Conservation (phyloP, 805 yeast species). For the Suhomyces pyralidae region DNA sequence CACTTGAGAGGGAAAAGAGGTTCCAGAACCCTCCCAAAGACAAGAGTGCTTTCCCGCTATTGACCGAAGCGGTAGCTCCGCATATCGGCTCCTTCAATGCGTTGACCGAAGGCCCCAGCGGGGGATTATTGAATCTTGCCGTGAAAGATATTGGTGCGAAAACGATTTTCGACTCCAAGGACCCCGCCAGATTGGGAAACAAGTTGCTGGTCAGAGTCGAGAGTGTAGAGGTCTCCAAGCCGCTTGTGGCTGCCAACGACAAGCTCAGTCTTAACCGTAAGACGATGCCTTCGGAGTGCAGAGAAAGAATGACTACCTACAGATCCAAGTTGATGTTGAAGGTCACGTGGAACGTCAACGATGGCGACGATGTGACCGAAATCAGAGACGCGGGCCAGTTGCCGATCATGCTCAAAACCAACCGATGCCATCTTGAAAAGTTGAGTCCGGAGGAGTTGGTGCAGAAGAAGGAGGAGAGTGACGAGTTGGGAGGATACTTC, state of each 20-base stretch:
- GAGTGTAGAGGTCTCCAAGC: conserved; percentile 81
- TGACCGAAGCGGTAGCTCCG: conserved; percentile 88
- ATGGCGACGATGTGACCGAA: conserved; percentile 76
- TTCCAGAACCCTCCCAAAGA: conserved; percentile 89
- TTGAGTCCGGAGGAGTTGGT: conserved; percentile 82
- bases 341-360: conserved; percentile 83
- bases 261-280: conserved; percentile 73
- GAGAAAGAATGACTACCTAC: conserved; percentile 86
- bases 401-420: conserved; percentile 88
- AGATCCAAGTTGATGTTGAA: conserved; percentile 75
- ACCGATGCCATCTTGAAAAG: conserved; percentile 86
- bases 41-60: conserved; percentile 73
- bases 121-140: conserved; percentile 81
- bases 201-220: conserved; percentile 83
- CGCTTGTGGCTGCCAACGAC: conserved; percentile 68
- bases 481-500: conserved; percentile 96
- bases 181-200: conserved; percentile 72
- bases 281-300: conserved; percentile 74
- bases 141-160: conserved; percentile 86
- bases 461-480: conserved; percentile 79
- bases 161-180: conserved; percentile 79
- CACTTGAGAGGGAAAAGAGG: conserved; percentile 83
- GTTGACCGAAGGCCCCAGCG: conserved; percentile 80
- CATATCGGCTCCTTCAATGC: conserved; percentile 97
- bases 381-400: conserved; percentile 87